A percentile compares a stretch with the other conserved stretches of the same genome.
phyloP scores from a whole-genome alignment of 2,329 filamentous ascomycete species.

The Apiospora kogelbergensis region DNA sequence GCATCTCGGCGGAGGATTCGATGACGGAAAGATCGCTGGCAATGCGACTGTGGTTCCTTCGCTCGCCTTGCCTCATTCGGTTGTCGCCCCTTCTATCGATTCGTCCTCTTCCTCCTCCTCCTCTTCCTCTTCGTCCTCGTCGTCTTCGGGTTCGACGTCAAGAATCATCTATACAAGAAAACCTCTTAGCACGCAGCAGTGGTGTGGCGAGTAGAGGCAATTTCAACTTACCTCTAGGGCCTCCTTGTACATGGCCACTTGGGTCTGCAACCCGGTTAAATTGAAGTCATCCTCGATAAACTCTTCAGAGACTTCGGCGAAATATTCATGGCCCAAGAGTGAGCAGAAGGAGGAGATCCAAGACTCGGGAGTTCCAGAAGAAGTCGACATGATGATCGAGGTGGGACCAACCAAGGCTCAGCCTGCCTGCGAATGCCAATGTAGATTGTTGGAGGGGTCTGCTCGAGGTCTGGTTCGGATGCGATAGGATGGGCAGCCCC shows the following conservation, averaged over 20 bases:
- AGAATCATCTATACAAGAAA: conserved; percentile 75
- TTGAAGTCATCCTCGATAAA: conserved; percentile 99
- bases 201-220: neutral
- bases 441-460: conserved; percentile 8
- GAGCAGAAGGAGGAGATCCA: conserved; percentile 99
- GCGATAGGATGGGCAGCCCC: conserved; percentile 6
- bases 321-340: conserved; percentile 95
- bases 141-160: conserved; percentile 94
- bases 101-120: conserved; percentile 73
- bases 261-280: conserved; percentile 88
- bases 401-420: neutral
- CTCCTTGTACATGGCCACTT: conserved; percentile 99
- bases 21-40: conserved; percentile 93
- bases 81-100: conserved; percentile 64
- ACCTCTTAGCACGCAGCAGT: neutral
- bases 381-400: conserved; percentile 53
- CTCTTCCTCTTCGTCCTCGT: conserved; percentile 76
- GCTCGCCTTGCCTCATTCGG: conserved; percentile 52
- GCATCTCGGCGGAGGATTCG: conserved; percentile 95
- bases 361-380: conserved; percentile 70
- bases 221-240: conserved; percentile 71
- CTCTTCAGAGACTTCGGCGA: conserved; percentile 97
- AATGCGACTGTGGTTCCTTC: conserved; percentile 80
- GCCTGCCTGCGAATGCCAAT: neutral
- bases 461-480: neutral